Conservation (phyloP, 208 protist genomes). For the Porcisia deanei region DNA sequence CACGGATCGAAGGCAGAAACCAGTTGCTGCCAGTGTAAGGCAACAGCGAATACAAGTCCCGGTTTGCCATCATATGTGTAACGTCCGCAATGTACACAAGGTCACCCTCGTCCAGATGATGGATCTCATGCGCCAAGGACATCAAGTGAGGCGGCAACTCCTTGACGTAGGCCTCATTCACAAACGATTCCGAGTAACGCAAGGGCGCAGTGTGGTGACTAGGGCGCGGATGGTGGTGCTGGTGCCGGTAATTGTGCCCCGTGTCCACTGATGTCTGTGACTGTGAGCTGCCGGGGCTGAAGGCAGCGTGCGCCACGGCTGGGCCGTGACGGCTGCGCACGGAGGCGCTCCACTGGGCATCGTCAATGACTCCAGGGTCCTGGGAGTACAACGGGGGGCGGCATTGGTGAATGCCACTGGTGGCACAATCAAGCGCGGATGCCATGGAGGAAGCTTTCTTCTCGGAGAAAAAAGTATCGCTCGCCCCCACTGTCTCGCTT, state of each 20-base stretch:
- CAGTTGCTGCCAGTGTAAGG: conserved; percentile 77
- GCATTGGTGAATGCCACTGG: neutral
- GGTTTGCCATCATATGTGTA: conserved; percentile 49
- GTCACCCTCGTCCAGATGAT: conserved; percentile 48
- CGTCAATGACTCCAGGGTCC: neutral
- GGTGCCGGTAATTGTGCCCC: neutral
- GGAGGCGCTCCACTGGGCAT: neutral
- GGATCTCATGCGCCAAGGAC: conserved; percentile 51
- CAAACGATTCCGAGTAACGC: conserved; percentile 36
- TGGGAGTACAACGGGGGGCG: neutral
- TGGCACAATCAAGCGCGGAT: neutral
- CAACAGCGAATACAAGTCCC: conserved; percentile 74
- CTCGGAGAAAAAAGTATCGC: neutral
- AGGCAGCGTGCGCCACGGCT: neutral
- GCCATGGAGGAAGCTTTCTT: neutral
- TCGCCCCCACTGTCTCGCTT: neutral
- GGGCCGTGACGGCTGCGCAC: neutral
- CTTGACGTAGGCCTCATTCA: conserved; percentile 27
- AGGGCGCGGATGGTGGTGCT: neutral
- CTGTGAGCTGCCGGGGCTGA: neutral
- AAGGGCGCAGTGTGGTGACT: neutral
- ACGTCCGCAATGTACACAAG: conserved; percentile 58
- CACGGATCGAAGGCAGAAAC: conserved; percentile 65
- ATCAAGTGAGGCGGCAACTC: conserved; percentile 55
- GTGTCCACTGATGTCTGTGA: neutral